Base-by-base conservation (phyloP, 2,329 filamentous ascomycete genomes). In the Colletotrichum abscissum region DNA sequence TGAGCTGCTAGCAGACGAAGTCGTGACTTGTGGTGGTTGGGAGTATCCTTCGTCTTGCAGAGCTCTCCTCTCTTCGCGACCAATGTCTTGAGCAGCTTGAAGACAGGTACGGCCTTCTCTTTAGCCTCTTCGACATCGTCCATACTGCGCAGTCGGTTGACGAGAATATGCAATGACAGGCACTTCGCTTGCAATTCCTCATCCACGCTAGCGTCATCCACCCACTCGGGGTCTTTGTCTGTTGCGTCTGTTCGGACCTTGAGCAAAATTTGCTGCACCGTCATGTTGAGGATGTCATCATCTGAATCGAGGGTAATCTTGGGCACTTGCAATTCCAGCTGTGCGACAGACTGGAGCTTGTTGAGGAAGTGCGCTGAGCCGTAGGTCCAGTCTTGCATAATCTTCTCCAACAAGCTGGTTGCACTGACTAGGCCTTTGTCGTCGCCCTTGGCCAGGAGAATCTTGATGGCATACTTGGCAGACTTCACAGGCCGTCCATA, bases 401-500 rank as follows among this genome's bases (percentile, higher is more conserved):
- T 92, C 80, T 92, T 93, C 68, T 92, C 90, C 8, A 98, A 83
- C 12, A 99, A 88, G 77, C 97, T 95, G 66, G 93, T 95, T 8
- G 95, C 94, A 73, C 95, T 94, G 85, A 97, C 93, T 79, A 95
- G 84, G 76, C 88, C 93, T 81, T 94, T 97, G 63, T 95, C 91
- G 26, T 91, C 88, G 58, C 87, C 86, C 77, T 92, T 92, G 46
- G 94, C 92, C 82, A 98, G 91, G 67, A 99, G 88, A 76, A 99
- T 95, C 33, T 94, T 95, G 62, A 98, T 92, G 0, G 97, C 97
- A 84, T 98, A 95, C 82, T 99, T 99, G 26, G 96, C 94, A 9
- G 94, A 94, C 80, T 92, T 92, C 12, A 94, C 90, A 2, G 95
- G 96, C 28, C 89, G 89, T 26, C 96, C 96, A 78, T 94, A 93